Percentiles rank a stretch among this genome's conserved stretches.
phyloP scores from a whole-genome alignment of 164 flowering plant genomes.

The Cinnamomum chago region DNA sequence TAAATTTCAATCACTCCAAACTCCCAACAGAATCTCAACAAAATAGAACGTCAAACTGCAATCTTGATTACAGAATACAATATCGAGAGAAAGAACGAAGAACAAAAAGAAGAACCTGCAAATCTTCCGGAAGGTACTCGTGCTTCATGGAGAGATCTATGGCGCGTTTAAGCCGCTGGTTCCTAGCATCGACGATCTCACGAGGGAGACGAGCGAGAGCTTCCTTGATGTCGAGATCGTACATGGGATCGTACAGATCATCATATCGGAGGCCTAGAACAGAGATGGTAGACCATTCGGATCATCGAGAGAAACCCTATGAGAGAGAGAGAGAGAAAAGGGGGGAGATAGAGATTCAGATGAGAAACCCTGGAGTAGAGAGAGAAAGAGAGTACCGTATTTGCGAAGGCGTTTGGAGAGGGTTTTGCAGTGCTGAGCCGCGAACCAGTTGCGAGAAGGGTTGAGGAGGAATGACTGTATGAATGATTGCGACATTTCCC shows the following conservation, averaged over 20 bases:
- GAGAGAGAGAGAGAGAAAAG: not conserved
- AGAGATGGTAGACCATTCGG: not conserved
- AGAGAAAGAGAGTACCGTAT: slow-evolving; percentile 43
- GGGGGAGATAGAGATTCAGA: not conserved
- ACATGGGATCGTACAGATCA: slow-evolving; percentile 76
- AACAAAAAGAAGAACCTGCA: slow-evolving; percentile 55
- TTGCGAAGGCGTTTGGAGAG: slow-evolving; percentile 62
- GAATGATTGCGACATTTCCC: slow-evolving; percentile 43
- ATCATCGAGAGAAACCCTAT: slow-evolving; percentile 11
- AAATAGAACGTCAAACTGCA: too few relatives aligned
- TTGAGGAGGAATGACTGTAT: slow-evolving; percentile 36
- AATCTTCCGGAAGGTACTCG: slow-evolving; percentile 66
- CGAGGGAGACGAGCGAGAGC: slow-evolving; percentile 82
- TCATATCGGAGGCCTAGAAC: slow-evolving; percentile 73
- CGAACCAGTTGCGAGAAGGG: slow-evolving; percentile 70
- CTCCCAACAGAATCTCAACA: too few relatives aligned
- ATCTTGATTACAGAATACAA: too few relatives aligned
- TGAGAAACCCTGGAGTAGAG: slow-evolving; percentile 1
- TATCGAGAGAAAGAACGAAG: not conserved
- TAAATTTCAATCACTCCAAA: too few relatives aligned
- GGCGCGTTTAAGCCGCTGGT: slow-evolving; percentile 93
- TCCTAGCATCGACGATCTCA: slow-evolving; percentile 85
- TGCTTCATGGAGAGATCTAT: slow-evolving; percentile 99
- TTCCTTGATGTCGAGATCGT: slow-evolving; percentile 83
- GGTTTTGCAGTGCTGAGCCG: slow-evolving; percentile 62